Evolutionary conservation across 2,329 filamentous ascomycete genomes (phyloP), one percentile per base, ranked within the genome.

Genomic region (Cordyceps fumosorosea): DNA sequence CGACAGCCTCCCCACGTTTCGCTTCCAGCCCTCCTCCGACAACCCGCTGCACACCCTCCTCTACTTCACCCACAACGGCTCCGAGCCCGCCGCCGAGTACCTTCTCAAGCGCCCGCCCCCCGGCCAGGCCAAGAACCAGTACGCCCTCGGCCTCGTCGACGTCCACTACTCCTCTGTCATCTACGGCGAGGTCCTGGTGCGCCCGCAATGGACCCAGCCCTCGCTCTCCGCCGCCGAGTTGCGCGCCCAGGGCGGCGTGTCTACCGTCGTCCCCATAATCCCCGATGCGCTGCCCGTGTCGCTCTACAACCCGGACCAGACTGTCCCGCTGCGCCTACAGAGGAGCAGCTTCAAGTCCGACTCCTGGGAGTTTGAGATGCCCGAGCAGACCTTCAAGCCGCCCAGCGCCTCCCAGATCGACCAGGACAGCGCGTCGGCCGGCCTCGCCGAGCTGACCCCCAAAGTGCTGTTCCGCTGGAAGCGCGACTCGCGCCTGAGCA

Each of bases 281-380:
- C 93, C 93, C 0, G 87, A 88, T 62, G 80, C 85, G 59, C 96
- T 98, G 73, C 81, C 83, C n/a, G 82, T 98, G 45, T 89, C 93
- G 69, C 86, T 99, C 3, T 98, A 97, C 80, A 95, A 96, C 72
- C 95, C 95, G 0, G 93, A 98, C 72, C 91, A 95, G 74, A 83
- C 89, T 68, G 80, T 98, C 22, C 69, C 80, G 0, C 83, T 98
- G 42, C 86, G 83, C 68, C 84, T 87, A 69, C 85, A 89, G 67
- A 82, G 87, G 47, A 88, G 89, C 40, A 87, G 88, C 64, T 96
- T 89, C 65, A 88, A 86, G 64, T 87, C 86, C 16, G 86, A 91
- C 58, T 84, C 85, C 60, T 99, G 93, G 88, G 91, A 95, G 66
- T 98, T 99, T 75, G 90, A 93, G 73, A 87, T 99, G 76, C 95